phyloP scores from a whole-genome alignment of 306 rosid genomes.

The Rosa chinensis region DNA sequence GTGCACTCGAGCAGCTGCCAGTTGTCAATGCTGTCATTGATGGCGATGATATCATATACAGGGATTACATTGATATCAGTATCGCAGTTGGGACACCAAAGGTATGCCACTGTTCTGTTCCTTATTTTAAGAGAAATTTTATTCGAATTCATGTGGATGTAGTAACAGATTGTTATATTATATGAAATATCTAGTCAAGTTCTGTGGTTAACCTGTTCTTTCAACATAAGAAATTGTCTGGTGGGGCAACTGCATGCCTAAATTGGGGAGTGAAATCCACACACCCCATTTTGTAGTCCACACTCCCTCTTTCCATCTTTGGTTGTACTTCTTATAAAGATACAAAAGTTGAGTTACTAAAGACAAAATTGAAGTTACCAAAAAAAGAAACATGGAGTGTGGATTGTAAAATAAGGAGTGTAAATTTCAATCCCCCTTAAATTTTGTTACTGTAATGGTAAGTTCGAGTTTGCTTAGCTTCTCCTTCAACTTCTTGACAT shows the following conservation, averaged over 20 bases:
- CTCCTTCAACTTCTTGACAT: background rate
- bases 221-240: background rate
- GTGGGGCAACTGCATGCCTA: background rate
- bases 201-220: background rate
- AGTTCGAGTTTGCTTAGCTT: background rate
- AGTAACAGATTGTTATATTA: background rate
- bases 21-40: constrained; percentile 63
- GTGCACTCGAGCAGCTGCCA: constrained; percentile 60
- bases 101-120: constrained; percentile 30
- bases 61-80: constrained; percentile 64
- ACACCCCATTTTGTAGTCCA: too few species aligned
- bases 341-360: too few species aligned
- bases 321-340: too few species aligned
- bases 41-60: constrained; percentile 65
- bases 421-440: background rate
- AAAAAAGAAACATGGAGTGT: too few species aligned
- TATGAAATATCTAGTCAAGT: background rate
- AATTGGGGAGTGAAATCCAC: background rate
- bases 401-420: too few species aligned
- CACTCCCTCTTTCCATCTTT: too few species aligned
- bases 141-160: background rate
- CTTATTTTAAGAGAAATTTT: background rate
- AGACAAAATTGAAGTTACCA: too few species aligned
- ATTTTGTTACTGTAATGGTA: background rate
- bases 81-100: constrained; percentile 65